Conservation (phyloP, 1,284 basidiomycete species). For the Apiotrichum mycotoxinovorans region DNA sequence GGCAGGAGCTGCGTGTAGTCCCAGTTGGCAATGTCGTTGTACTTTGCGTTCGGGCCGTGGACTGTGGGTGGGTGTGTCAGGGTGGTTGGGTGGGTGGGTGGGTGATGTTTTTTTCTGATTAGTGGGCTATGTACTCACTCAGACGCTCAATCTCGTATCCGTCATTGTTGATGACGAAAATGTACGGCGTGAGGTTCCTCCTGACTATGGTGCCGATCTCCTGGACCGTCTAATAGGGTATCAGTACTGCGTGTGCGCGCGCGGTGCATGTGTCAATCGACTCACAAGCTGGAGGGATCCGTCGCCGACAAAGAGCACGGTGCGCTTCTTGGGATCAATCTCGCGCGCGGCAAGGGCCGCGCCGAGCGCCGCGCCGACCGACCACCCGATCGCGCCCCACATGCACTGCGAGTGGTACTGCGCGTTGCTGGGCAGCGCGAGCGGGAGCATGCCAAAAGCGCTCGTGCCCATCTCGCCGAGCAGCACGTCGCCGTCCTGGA, state of each 20-base stretch:
- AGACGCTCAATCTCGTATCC: constrained; percentile 85
- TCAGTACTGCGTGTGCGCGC: too few species aligned
- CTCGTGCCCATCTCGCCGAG: constrained; percentile 69
- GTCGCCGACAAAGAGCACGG: constrained; percentile 77
- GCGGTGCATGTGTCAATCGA: background rate
- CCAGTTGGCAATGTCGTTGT: constrained; percentile 52
- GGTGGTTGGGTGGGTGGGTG: constrained; percentile 45
- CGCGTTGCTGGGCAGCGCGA: constrained; percentile 59
- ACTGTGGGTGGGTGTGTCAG: constrained; percentile 18
- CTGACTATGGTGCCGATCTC: constrained; percentile 55
- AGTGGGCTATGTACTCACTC: constrained; percentile 61
- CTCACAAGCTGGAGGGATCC: constrained; percentile 53
- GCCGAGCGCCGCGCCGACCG: constrained; percentile 56
- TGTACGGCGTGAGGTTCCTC: constrained; percentile 48
- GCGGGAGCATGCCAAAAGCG: constrained; percentile 71
- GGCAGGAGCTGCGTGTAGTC: constrained; percentile 49
- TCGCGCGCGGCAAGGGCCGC: constrained; percentile 67
- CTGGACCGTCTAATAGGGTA: constrained; percentile 47
- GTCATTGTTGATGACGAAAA: constrained; percentile 75
- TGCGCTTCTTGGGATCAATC: constrained; percentile 58
- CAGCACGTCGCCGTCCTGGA: constrained; percentile 58
- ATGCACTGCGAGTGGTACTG: constrained; percentile 62
- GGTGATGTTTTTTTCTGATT: too few species aligned
- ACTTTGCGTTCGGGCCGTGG: constrained; percentile 46
- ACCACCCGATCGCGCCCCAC: constrained; percentile 46